Evolutionary conservation across 495 filamentous ascomycete species (phyloP).

Genomic region (Penicillium silybi): DNA sequence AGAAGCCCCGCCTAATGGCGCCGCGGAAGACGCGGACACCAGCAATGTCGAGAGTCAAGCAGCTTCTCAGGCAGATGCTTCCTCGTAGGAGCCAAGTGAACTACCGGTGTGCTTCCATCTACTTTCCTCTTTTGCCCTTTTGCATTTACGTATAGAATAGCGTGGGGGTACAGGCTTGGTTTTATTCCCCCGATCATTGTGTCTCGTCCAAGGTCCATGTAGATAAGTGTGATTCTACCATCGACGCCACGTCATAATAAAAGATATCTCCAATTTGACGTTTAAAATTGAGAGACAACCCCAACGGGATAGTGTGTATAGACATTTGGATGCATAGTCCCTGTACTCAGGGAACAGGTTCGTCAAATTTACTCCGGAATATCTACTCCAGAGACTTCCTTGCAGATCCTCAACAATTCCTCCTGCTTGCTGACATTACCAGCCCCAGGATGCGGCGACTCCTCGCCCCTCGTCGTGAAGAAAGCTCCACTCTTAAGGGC

Average conservation of each 20-base stretch:
- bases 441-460: conserved; percentile 23
- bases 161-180: conserved; percentile 5
- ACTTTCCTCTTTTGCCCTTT: conserved; percentile 1
- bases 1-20: not conserved
- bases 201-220: conserved; percentile 12
- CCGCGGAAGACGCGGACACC: not conserved
- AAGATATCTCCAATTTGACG: not conserved
- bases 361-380: conserved; percentile 6
- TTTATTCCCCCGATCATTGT: not conserved
- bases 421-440: conserved; percentile 31
- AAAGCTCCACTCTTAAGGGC: conserved; percentile 23
- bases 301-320: no score
- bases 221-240: conserved; percentile 17
- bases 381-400: conserved; percentile 26
- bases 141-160: conserved; percentile 22
- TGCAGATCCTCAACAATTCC: conserved; percentile 27
- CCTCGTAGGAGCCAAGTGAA: conserved; percentile 1
- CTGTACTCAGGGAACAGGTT: no score
- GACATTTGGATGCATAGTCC: no score
- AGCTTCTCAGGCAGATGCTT: conserved; percentile 3
- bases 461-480: conserved; percentile 22
- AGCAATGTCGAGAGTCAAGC: conserved; percentile 1
- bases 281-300: not conserved
- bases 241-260: conserved; percentile 8
- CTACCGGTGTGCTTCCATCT: not conserved